A percentile compares a stretch with the other conserved stretches of the same genome.
phyloP scores from a whole-genome alignment of 306 rosid species.

The Acacia acuminata region DNA sequence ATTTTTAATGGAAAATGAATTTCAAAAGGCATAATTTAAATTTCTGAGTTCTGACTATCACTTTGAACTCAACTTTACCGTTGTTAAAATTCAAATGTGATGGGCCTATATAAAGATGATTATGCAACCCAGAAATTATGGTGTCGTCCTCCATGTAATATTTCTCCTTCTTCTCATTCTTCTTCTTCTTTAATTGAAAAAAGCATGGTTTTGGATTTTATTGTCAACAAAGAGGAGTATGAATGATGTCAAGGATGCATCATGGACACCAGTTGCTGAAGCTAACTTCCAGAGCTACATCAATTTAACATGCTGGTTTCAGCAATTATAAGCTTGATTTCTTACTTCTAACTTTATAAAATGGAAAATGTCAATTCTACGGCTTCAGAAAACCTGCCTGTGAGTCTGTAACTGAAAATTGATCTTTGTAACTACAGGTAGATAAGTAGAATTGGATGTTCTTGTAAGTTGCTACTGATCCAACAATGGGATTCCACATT shows the following conservation, averaged over 20 bases:
- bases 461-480: conserved; percentile 31
- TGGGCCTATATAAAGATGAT: not conserved
- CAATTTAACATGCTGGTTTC: not conserved
- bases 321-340: not conserved
- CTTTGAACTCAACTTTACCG: conserved; percentile 6
- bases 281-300: not conserved
- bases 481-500: conserved; percentile 57
- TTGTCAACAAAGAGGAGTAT: not conserved
- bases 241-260: not conserved
- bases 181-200: not conserved
- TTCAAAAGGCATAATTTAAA: not conserved
- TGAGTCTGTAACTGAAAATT: conserved; percentile 28
- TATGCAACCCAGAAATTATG: not conserved
- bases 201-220: not conserved
- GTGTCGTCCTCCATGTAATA: not conserved
- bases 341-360: not conserved
- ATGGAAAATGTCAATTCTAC: conserved; percentile 20
- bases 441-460: conserved; percentile 37
- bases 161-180: not conserved
- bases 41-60: conserved; percentile 11
- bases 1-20: not conserved
- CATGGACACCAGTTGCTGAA: not conserved
- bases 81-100: not conserved
- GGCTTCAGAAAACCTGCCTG: conserved; percentile 25
- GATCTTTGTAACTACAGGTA: conserved; percentile 36